Conservation (phyloP, 805 yeast genomes). For the Wickerhamiella occidentalis region DNA sequence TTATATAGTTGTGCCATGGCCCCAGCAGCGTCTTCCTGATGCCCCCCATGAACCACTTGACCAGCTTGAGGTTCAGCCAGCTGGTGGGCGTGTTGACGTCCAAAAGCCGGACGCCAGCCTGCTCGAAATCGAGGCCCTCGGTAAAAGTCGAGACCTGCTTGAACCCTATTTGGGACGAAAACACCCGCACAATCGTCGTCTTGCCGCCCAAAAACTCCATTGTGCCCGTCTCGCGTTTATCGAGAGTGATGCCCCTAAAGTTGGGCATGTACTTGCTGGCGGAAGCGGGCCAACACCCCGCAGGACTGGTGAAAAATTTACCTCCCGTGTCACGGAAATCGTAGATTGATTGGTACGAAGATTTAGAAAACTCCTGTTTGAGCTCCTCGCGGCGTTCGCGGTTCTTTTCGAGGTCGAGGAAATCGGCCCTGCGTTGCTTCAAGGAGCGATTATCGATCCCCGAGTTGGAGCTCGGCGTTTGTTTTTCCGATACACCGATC, state of each 20-base stretch:
- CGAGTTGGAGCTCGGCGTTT: conserved; percentile 30
- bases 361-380: conserved; percentile 50
- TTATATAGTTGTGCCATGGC: conserved; percentile 47
- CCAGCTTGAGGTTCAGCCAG: conserved; percentile 52
- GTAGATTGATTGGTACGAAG: conserved; percentile 56
- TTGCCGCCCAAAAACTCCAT: conserved; percentile 37
- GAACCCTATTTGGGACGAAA: conserved; percentile 59
- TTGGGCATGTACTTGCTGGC: conserved; percentile 77
- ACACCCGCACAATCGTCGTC: conserved; percentile 52
- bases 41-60: conserved; percentile 39
- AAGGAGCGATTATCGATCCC: conserved; percentile 33
- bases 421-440: conserved; percentile 34
- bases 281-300: conserved; percentile 60
- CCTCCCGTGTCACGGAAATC: conserved; percentile 66
- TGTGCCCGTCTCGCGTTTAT: conserved; percentile 23
- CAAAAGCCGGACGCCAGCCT: conserved; percentile 47
- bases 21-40: conserved; percentile 37
- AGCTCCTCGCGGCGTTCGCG: conserved; percentile 39
- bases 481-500: conserved; percentile 34
- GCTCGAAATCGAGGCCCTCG: conserved; percentile 33
- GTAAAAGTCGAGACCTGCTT: conserved; percentile 53
- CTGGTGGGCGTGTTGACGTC: conserved; percentile 70
- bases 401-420: conserved; percentile 40
- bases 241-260: conserved; percentile 44
- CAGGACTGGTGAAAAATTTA: conserved; percentile 71